phyloP scores from a whole-genome alignment of 1,284 basidiomycete genomes.

The Fomes fomentarius region DNA sequence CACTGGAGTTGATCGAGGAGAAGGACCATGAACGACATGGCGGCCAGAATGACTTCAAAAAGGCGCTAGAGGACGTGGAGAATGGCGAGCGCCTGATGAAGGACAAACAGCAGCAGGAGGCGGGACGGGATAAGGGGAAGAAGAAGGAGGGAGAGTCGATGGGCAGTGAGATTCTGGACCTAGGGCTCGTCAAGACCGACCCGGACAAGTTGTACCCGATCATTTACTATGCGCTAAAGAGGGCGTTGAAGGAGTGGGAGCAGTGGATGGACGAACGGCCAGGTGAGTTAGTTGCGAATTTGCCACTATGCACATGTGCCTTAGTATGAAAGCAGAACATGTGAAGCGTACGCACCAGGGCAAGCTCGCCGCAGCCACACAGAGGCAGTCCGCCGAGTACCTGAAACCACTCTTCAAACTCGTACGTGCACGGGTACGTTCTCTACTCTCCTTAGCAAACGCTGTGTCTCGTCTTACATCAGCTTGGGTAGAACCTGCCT shows the following conservation, averaged over 20 bases:
- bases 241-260: slow-evolving; percentile 94
- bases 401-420: slow-evolving; percentile 96
- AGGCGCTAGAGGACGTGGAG: slow-evolving; percentile 91
- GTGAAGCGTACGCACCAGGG: slow-evolving; percentile 90
- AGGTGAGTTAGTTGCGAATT: slow-evolving; percentile 48
- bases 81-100: slow-evolving; percentile 75
- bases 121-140: slow-evolving; percentile 53
- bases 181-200: slow-evolving; percentile 86
- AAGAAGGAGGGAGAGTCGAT: slow-evolving; percentile 63
- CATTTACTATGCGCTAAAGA: slow-evolving; percentile 96
- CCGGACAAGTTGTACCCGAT: slow-evolving; percentile 97
- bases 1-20: slow-evolving; percentile 93
- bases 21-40: slow-evolving; percentile 75
- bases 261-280: slow-evolving; percentile 91
- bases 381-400: slow-evolving; percentile 95
- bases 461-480: no score
- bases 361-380: slow-evolving; percentile 92
- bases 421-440: slow-evolving; percentile 80
- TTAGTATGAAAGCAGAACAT: slow-evolving; percentile 47
- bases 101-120: slow-evolving; percentile 48
- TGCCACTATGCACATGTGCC: neutral
- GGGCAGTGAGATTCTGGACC: slow-evolving; percentile 65
- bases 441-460: no score
- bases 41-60: slow-evolving; percentile 93
- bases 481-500: slow-evolving; percentile 66